These are phyloP conservation scores for Phoma herbarum DNA, from an alignment of 2,329 filamentous ascomycete species.

Conservation along the genomic window DNA sequence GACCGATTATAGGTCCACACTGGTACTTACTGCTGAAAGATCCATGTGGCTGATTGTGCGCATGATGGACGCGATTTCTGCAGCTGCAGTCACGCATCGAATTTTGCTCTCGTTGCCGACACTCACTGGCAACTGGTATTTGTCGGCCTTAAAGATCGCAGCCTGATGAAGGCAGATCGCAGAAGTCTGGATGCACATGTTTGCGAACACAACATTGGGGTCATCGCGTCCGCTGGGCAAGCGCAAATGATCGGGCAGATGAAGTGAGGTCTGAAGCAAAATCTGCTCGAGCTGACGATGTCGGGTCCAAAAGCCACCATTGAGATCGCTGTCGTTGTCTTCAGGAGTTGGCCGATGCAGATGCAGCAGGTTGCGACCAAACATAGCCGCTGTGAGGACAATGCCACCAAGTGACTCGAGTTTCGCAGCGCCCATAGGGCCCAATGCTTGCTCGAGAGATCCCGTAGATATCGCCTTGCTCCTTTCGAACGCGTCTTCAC, in stretches of 20 bases:
- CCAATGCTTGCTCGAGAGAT: conserved; percentile 74
- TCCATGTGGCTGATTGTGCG: conserved; percentile 92
- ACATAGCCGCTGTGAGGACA: conserved; percentile 85
- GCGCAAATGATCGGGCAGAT: conserved; percentile 81
- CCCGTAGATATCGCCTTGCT: conserved; percentile 77
- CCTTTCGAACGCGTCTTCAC: conserved; percentile 84
- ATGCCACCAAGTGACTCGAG: conserved; percentile 83
- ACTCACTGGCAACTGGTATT: conserved; percentile 77
- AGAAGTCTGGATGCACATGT: conserved; percentile 97
- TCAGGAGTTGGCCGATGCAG: conserved; percentile 85
- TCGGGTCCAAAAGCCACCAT: conserved; percentile 94
- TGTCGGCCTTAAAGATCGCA: conserved; percentile 96
- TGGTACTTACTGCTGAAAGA: conserved; percentile 72
- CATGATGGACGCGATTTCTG: conserved; percentile 95
- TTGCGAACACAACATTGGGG: conserved; percentile 89
- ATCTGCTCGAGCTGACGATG: conserved; percentile 91
- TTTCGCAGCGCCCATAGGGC: conserved; percentile 73
- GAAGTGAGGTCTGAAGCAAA: conserved; percentile 84
- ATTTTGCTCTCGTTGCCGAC: conserved; percentile 91
- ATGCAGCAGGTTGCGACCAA: conserved; percentile 90
- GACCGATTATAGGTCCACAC: background rate
- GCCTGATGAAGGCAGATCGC: conserved; percentile 98
- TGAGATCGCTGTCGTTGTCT: conserved; percentile 85
- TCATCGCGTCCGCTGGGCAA: conserved; percentile 78
- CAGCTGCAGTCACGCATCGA: conserved; percentile 89